Conservation (phyloP, 1,284 basidiomycete genomes). For the Cutaneotrichosporon sp. region DNA sequence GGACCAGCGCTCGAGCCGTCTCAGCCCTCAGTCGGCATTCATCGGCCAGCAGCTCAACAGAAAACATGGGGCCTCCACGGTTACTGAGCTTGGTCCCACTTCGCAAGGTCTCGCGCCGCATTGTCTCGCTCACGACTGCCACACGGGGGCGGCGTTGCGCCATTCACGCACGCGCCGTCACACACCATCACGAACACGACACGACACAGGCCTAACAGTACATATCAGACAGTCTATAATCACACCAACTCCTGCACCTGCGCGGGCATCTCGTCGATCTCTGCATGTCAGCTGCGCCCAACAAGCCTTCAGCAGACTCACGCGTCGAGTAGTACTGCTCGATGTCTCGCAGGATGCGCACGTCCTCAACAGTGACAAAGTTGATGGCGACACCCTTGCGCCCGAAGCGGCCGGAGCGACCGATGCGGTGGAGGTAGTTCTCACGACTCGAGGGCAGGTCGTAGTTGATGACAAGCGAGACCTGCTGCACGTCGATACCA, state of each 20-base stretch:
- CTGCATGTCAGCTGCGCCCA: slow-evolving; percentile 11
- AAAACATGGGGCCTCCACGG: too few species aligned
- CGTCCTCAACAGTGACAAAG: slow-evolving; percentile 49
- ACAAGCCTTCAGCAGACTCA: slow-evolving; percentile 10
- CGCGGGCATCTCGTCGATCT: slow-evolving; percentile 32
- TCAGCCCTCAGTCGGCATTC: not conserved
- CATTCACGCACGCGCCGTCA: too few species aligned
- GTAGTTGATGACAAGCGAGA: slow-evolving; percentile 97
- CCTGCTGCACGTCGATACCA: slow-evolving; percentile 98
- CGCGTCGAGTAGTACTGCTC: slow-evolving; percentile 40
- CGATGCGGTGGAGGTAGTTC: slow-evolving; percentile 97
- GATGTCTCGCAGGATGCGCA: slow-evolving; percentile 39
- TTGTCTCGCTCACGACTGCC: too few species aligned
- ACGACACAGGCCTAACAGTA: not conserved
- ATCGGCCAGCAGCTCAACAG: too few species aligned
- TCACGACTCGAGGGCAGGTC: slow-evolving; percentile 90
- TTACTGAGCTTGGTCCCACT: too few species aligned
- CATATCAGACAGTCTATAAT: slow-evolving; percentile 3
- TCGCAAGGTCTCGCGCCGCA: too few species aligned
- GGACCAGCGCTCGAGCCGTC: too few species aligned
- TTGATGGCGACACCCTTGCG: slow-evolving; percentile 63
- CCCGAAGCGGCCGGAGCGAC: slow-evolving; percentile 93
- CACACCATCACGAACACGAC: too few species aligned
- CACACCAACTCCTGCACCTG: slow-evolving; percentile 22
- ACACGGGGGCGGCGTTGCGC: too few species aligned